Base-by-base conservation (phyloP, 768 basidiomycete species). In the Russula abietina region DNA sequence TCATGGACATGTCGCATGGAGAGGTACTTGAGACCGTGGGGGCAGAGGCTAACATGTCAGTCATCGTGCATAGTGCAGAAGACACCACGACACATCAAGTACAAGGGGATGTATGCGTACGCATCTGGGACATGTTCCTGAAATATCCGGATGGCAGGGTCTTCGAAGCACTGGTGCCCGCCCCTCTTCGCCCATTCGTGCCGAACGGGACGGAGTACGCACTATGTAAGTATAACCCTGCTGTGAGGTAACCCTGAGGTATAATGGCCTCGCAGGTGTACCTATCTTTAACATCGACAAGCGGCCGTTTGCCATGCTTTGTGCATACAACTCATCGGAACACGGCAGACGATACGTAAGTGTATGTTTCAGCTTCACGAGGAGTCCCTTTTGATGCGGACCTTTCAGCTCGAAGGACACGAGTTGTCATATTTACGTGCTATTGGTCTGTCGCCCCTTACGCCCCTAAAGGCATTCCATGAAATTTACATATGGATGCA, bases 261-360 rank as follows among this genome's bases (percentile, higher is more conserved):
- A 41, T 38, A 59, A 61, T 36, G 56, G 9, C 58, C 33, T 41
- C 16, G 43, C 65, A 92, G 91, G 86, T 60, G 94, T 96, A 7
- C 94, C 94, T 7, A 88, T 96, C 55, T 95, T 91, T 73, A 94
- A 95, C 68, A 85, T 96, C 57, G 92, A 96, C 75, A 91, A 93
- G 75, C 83, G 88, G 55, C 92, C 93, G 12, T 96, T 97, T 69
- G 92, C 92, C 8, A 73, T 97, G 69, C 78, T 98, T 22, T 94
- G 91, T 67, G 93, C 92, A 6, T 96, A 94, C 74, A 97, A 94
- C 73, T 87, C 87, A 0, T 85, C 85, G 14, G 85, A 89, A 59
- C 84, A 90, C 61, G 81, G 83, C 1, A 89, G 87, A 70, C 88
- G 90, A 68, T 94, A 88, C 73, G 90, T 91, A 71, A 73, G 62